Evolutionary conservation across 495 filamentous ascomycete species (phyloP), one percentile per base, ranked within the genome.

Genomic region (Echria macrotheca): DNA sequence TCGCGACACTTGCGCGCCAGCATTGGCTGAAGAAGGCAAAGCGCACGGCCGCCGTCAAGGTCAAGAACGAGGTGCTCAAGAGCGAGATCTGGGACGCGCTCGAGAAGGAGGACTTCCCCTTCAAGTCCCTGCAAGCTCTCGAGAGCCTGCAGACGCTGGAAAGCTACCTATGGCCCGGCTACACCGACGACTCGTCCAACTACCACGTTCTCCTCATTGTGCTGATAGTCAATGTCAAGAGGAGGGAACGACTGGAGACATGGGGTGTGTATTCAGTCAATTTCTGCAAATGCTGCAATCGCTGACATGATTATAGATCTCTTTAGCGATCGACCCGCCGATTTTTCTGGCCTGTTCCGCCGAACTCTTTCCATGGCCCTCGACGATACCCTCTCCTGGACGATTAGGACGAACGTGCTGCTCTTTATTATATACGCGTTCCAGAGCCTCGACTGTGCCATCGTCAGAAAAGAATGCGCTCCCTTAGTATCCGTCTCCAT

Each of bases 391-490:
- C 67, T 96, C 14, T 74, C 85, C 3, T 73, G 78, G 25, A 76
- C 71, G 9, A 79, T 95, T 41, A 81, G 88, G 45, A 84, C 85
- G 1, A 81, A 93, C 18, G 77, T 97, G 22, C 68, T 97, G 3
- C 84, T 82, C 11, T 96, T 95, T 65, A 78, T 96, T 49, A 90
- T 95, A 45, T 80, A 82, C 55, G 87, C 91, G 44, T 97, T 96
- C 65, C 90, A 96, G 67, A 96, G 90, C 18, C 78, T 97, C 14
- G 93, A 99, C 57, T 95, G 84, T 67, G 77, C 75, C 17, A 75
- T 96, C 41, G 86, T 97, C 23, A 79, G 93, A 39, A 97, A 95
- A 61, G 91, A 99, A 71, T 96, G 91, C 68, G 94, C 90, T 33
- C 87, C 93, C 9, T 73, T 99, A 31, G 91, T 99, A 33, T 90